Percentiles rank a stretch among this genome's conserved stretches.
Conservation (phyloP, 345 rosid species). For the Noccaea bulbosa region DNA sequence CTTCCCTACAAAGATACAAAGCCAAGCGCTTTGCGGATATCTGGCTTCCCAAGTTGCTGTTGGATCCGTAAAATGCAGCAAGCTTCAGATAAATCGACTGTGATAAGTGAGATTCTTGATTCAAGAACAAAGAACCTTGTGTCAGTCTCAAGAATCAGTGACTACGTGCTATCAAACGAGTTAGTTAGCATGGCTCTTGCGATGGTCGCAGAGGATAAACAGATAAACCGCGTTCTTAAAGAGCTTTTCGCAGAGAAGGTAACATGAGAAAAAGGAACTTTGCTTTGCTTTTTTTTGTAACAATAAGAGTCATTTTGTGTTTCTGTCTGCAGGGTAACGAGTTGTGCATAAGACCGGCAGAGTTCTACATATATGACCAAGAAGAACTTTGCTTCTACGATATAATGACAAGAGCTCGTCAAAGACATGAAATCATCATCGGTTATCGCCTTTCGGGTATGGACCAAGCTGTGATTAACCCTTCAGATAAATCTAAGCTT, state of each 20-base stretch:
- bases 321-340: conserved; percentile 67
- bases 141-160: conserved; percentile 91
- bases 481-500: conserved; percentile 57
- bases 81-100: conserved; percentile 83
- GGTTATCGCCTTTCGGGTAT: conserved; percentile 72
- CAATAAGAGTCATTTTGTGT: background rate
- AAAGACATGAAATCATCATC: conserved; percentile 68
- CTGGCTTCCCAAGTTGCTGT: conserved; percentile 80
- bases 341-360: conserved; percentile 89
- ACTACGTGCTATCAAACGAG: conserved; percentile 87
- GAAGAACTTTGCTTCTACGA: conserved; percentile 79
- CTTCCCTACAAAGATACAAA: conserved; percentile 71
- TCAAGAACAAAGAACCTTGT: conserved; percentile 95
- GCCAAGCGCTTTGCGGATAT: conserved; percentile 47
- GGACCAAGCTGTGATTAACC: conserved; percentile 83
- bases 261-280: conserved; percentile 36
- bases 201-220: conserved; percentile 95
- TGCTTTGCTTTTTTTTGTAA: background rate
- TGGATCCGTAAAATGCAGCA: conserved; percentile 97
- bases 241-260: conserved; percentile 90
- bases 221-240: conserved; percentile 91
- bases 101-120: conserved; percentile 89
- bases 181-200: conserved; percentile 96
- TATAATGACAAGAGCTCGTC: conserved; percentile 77
- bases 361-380: conserved; percentile 79